These are phyloP conservation scores for Beta vulgaris DNA, from an alignment of 148 eudicot genomes.

Conservation along the genomic window DNA sequence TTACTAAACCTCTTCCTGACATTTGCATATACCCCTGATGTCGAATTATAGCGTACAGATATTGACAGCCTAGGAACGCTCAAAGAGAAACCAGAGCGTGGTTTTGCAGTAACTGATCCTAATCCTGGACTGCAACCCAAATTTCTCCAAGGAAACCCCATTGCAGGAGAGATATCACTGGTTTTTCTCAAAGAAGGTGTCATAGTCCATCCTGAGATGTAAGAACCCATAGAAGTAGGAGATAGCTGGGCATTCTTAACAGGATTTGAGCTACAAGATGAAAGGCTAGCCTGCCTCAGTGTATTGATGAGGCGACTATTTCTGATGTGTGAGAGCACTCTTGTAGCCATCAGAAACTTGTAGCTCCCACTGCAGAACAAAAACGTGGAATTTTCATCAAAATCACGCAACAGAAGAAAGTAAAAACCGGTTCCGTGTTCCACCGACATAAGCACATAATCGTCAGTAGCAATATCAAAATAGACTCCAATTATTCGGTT, in stretches of 20 bases:
- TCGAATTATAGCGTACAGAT: slow-evolving; percentile 36
- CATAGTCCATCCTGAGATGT: too few species aligned
- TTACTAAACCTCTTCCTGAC: slow-evolving; percentile 27
- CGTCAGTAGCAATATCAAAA: neutral
- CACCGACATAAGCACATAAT: neutral
- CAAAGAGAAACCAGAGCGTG: slow-evolving; percentile 29
- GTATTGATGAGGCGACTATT: slow-evolving; percentile 39
- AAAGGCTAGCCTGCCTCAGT: slow-evolving; percentile 26
- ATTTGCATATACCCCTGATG: slow-evolving; percentile 36
- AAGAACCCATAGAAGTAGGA: slow-evolving; percentile 23
- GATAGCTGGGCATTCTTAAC: slow-evolving; percentile 31
- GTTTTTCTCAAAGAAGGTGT: slow-evolving; percentile 4
- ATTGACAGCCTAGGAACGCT: slow-evolving; percentile 29
- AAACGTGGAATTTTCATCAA: slow-evolving; percentile 1
- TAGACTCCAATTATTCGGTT: neutral
- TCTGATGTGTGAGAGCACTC: slow-evolving; percentile 44
- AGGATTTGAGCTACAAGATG: slow-evolving; percentile 29
- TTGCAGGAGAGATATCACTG: slow-evolving; percentile 22
- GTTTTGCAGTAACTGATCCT: slow-evolving; percentile 27
- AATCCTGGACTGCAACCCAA: slow-evolving; percentile 27
- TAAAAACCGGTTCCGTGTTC: neutral
- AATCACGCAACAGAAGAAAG: neutral
- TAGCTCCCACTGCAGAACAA: slow-evolving; percentile 21
- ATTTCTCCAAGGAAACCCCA: slow-evolving; percentile 26
- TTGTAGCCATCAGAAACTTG: slow-evolving; percentile 46